Evolutionary conservation across 768 basidiomycete species (phyloP).

Genomic region (Pholiota microspora): DNA sequence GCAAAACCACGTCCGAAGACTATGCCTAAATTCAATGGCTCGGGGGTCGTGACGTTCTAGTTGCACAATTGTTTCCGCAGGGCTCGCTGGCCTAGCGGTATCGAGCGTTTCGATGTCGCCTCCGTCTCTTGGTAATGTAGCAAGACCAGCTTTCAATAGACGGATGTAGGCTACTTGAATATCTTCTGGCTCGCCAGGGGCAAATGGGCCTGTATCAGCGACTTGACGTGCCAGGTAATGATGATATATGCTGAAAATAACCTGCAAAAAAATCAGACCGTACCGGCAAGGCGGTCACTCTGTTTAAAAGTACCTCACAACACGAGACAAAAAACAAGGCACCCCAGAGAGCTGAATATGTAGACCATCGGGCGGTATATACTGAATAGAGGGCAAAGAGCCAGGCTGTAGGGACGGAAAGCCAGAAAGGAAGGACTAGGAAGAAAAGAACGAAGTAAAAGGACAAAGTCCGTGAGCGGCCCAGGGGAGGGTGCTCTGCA

Average conservation of each 20-base stretch:
- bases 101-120: slow-evolving; percentile 55
- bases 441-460: slow-evolving; percentile 61
- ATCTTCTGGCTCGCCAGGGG: slow-evolving; percentile 48
- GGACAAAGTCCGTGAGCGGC: slow-evolving; percentile 39
- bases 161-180: slow-evolving; percentile 60
- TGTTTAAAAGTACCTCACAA: slow-evolving; percentile 66
- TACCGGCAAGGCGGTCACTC: slow-evolving; percentile 9
- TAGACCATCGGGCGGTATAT: slow-evolving; percentile 38
- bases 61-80: slow-evolving; percentile 53
- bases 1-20: slow-evolving; percentile 75
- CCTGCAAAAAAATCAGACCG: slow-evolving; percentile 33
- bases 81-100: slow-evolving; percentile 52
- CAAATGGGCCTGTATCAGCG: slow-evolving; percentile 41
- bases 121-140: slow-evolving; percentile 47
- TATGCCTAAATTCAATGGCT: slow-evolving; percentile 70
- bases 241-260: slow-evolving; percentile 69
- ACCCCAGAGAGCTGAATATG: slow-evolving; percentile 36
- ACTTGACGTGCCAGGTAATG: slow-evolving; percentile 46
- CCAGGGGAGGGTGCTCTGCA: slow-evolving; percentile 35
- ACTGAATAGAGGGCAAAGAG: slow-evolving; percentile 52
- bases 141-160: slow-evolving; percentile 64
- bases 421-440: slow-evolving; percentile 64
- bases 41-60: slow-evolving; percentile 67
- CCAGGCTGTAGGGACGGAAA: slow-evolving; percentile 64
- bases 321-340: slow-evolving; percentile 48